Evolutionary conservation across 768 basidiomycete genomes (phyloP), one percentile per base, ranked within the genome.

Genomic region (Lentinula guzmanii): DNA sequence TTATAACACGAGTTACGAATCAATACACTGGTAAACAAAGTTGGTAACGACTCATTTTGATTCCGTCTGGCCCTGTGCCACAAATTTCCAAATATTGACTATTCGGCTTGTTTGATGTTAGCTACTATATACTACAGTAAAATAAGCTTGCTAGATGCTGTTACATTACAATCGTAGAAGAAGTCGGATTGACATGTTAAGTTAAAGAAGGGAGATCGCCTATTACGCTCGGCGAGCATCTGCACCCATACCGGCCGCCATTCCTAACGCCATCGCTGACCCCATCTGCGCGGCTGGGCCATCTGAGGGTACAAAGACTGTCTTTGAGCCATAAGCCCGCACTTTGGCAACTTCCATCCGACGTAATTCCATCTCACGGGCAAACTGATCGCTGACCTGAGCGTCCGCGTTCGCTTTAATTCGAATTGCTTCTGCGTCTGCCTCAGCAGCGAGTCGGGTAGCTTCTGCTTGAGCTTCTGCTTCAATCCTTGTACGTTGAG

Each of bases 391-490:
- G 18, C 73, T 64, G 16, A 91, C 85, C 37, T 77, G 72, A 3
- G 78, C 75, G 64, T 91, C 89, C 1, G 90, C 89, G 3, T 73
- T 63, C 0, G 88, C 85, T 67, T 84, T 89, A 66, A 84, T 81
- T 42, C 82, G 81, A 51, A 85, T 76, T 0, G 90, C 87, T 63
- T 81, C 80, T 0, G 90, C 87, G 10, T 91, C 31, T 13, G 37
- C 55, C 43, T 55, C 41, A 28, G 24, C 37, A 54, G 53, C 35
- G 4, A 37, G 9, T n/a, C 37, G 7, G 9, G 31, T 76, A 0
- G 90, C 87, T 64, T 81, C 80, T 1, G 90, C 87, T 13, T 92
- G 89, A 1, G 92, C 91, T 65, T 86, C 81, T 4, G 92, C 90
- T 65, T 87, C 86, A 59, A 93, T 90, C 68, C 80, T 48, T 3